These are phyloP conservation scores for Yamagishiella unicocca DNA, from an alignment of 139 green algal species.

Conservation along the genomic window DNA sequence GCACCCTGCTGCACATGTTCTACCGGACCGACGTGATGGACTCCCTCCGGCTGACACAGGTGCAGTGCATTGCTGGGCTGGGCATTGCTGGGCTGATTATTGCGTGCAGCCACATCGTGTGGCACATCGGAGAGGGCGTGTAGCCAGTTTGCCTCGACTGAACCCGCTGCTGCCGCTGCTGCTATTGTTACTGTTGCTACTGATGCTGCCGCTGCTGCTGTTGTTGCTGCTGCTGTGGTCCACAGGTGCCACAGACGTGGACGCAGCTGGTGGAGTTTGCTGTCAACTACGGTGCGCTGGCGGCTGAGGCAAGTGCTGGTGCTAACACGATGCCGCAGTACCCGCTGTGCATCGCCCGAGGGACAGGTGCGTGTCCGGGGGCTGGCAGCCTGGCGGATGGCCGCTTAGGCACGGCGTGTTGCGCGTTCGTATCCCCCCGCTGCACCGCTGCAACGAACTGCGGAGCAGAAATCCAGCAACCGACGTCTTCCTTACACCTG, in stretches of 20 bases:
- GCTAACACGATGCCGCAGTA: background rate
- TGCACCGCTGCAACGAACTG: background rate
- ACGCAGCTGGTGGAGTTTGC: slow-evolving; percentile 7
- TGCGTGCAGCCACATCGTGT: background rate
- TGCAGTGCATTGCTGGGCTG: background rate
- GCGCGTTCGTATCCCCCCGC: background rate
- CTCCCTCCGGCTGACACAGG: background rate
- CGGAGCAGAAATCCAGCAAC: too few species aligned
- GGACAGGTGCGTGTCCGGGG: background rate
- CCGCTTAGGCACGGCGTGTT: background rate
- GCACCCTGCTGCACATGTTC: background rate
- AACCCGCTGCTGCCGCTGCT: background rate
- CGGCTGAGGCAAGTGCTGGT: background rate
- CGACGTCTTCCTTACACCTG: too few species aligned
- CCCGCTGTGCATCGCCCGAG: background rate
- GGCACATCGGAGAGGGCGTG: background rate
- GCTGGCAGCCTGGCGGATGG: background rate
- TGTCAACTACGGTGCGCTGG: background rate
- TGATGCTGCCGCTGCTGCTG: background rate
- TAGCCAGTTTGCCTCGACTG: background rate
- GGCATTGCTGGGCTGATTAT: background rate
- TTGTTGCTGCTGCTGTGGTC: background rate
- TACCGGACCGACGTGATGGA: background rate
- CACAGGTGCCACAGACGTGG: slow-evolving; percentile 14
- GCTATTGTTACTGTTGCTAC: background rate